Evolutionary conservation across 306 rosid species (phyloP), one percentile per base, ranked within the genome.

Genomic region (Hippophae tibetana): DNA sequence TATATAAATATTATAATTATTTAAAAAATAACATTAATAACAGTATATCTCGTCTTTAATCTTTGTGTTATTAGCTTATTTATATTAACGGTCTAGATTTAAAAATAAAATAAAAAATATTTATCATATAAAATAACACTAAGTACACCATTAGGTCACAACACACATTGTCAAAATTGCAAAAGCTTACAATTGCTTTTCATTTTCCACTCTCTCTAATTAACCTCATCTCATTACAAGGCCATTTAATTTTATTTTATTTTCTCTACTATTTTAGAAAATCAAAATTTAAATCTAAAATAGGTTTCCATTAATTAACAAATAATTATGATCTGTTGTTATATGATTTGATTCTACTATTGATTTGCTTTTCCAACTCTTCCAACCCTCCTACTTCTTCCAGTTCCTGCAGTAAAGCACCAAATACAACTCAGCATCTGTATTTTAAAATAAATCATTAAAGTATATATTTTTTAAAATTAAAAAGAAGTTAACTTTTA

Each of bases 311-410:
- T 38, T 38, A 9, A 25, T 53, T 56, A 57, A 10, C 8, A 7
- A 3, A 42, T 31, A 31, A 31, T 31, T 31, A 40, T 12, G 54
- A 60, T 42, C 45, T 38, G 48, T 76, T 70, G 52, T 76, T 70
- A 64, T 38, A 61, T 44, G 80, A 59, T 80, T 62, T 86, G 56
- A 8, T 70, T 65, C 95, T 84, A 73, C 93, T 77, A 44, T 31
- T 74, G 13, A 88, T 81, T 76, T 86, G 94, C 67, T 93, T 86
- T 68, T 93, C 97, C 71, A 88, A 69, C 75, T 93, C 97, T 60
- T 84, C 89, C 40, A 56, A 55, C 0, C 97, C 99, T 74, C 95
- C 99, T 53, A 88, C 99, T 70, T 88, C 78, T 71, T 93, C 97
- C 62, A 93, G 11, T 74, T 93, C 99, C 99, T 92, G 81, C 82